Conservation (phyloP, 1,139 yeast genomes). For the Saccharomyces hybrid region DNA sequence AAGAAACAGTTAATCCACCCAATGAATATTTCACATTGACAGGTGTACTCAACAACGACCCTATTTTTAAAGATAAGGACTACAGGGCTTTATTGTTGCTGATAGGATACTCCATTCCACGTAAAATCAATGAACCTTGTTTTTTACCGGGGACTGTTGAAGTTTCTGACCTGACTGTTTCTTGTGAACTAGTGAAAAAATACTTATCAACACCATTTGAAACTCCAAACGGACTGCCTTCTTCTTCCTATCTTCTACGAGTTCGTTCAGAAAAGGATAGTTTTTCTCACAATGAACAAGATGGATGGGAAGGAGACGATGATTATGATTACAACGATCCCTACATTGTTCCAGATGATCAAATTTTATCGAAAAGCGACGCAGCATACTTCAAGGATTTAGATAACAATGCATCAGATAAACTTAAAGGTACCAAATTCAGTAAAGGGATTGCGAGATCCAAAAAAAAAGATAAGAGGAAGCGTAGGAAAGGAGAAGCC, state of each 20-base stretch:
- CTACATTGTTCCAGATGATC: slow-evolving; percentile 13
- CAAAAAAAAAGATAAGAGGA: slow-evolving; percentile 11
- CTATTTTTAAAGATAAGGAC: slow-evolving; percentile 22
- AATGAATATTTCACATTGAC: slow-evolving; percentile 9
- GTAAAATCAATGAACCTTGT: slow-evolving; percentile 18
- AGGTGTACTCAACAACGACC: slow-evolving; percentile 8
- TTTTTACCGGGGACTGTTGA: slow-evolving; percentile 15
- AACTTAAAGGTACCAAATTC: slow-evolving; percentile 4
- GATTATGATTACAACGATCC: slow-evolving; percentile 18
- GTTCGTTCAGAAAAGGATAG: slow-evolving; percentile 5
- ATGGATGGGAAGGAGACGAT: slow-evolving; percentile 20
- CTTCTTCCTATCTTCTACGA: slow-evolving; percentile 23
- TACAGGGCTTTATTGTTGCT: slow-evolving; percentile 25
- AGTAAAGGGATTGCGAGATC: slow-evolving; percentile 23
- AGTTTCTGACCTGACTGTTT: slow-evolving; percentile 11
- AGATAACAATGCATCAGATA: slow-evolving; percentile 6
- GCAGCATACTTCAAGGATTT: slow-evolving; percentile 26
- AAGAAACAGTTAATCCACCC: slow-evolving; percentile 9
- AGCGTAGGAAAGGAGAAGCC: slow-evolving; percentile 4
- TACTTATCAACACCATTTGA: slow-evolving; percentile 25
- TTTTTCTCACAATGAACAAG: slow-evolving; percentile 7
- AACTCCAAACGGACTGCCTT: slow-evolving; percentile 26
- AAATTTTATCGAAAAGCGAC: slow-evolving; percentile 16
- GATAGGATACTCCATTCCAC: slow-evolving; percentile 25
- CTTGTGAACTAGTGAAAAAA: slow-evolving; percentile 16